Evolutionary conservation across 2,329 filamentous ascomycete species (phyloP).

Genomic region (Ascochyta viciae-villosae): DNA sequence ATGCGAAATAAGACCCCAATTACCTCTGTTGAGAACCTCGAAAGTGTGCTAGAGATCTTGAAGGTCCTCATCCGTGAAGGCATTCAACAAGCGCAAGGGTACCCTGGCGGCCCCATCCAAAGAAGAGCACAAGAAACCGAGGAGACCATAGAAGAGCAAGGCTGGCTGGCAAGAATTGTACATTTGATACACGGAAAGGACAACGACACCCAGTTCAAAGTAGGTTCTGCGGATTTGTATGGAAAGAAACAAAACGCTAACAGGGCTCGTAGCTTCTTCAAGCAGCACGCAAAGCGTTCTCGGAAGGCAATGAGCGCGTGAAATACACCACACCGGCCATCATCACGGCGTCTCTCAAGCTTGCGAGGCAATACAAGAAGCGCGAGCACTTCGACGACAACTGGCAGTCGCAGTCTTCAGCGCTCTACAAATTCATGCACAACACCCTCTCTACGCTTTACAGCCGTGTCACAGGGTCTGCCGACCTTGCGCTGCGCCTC

Average conservation of each 20-base stretch:
- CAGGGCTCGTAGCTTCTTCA: slow-evolving; percentile 71
- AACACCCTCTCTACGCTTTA: slow-evolving; percentile 86
- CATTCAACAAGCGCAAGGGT: slow-evolving; percentile 78
- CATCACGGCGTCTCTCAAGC: slow-evolving; percentile 86
- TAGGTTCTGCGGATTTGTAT: slow-evolving; percentile 28
- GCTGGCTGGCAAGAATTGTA: slow-evolving; percentile 91
- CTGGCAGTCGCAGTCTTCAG: slow-evolving; percentile 75
- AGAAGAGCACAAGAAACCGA: slow-evolving; percentile 85
- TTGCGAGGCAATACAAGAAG: slow-evolving; percentile 86
- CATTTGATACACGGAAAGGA: slow-evolving; percentile 83
- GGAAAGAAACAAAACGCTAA: slow-evolving; percentile 9
- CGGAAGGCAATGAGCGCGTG: slow-evolving; percentile 92
- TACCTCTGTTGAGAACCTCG: slow-evolving; percentile 77
- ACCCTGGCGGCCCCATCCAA: slow-evolving; percentile 77
- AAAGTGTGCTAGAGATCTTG: slow-evolving; percentile 86
- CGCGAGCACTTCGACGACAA: slow-evolving; percentile 87
- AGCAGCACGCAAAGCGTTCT: slow-evolving; percentile 83
- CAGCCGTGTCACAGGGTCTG: slow-evolving; percentile 82
- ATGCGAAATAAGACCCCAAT: slow-evolving; percentile 83
- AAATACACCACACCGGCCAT: slow-evolving; percentile 94
- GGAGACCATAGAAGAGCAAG: slow-evolving; percentile 97
- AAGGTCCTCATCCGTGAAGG: slow-evolving; percentile 95
- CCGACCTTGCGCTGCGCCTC: slow-evolving; percentile 85
- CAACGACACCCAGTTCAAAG: slow-evolving; percentile 92
- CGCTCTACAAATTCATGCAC: slow-evolving; percentile 95